phyloP scores from a whole-genome alignment of 805 yeast genomes.

The Cyberlindnera suaveolens region DNA sequence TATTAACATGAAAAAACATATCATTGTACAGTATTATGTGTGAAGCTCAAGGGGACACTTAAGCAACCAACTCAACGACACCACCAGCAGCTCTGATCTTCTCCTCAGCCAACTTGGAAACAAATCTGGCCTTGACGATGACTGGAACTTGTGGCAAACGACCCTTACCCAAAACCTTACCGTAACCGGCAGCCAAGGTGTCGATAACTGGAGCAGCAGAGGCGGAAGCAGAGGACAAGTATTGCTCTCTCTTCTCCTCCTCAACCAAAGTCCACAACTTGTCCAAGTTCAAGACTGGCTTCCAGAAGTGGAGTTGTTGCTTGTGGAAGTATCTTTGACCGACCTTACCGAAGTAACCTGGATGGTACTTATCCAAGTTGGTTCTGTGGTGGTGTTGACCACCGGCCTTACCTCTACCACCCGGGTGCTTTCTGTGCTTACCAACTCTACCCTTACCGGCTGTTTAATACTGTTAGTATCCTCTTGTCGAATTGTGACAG shows the following conservation, averaged over 20 bases:
- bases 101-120: constrained; percentile 98
- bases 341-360: constrained; percentile 99
- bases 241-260: constrained; percentile 89
- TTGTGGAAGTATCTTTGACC: constrained; percentile 99
- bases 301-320: constrained; percentile 93
- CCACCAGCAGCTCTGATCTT: constrained; percentile 99
- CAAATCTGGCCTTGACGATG: constrained; percentile 99
- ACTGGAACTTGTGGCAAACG: constrained; percentile 96
- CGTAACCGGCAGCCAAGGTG: constrained; percentile 99
- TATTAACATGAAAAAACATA: constrained; percentile 3
- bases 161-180: constrained; percentile 99
- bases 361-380: constrained; percentile 99
- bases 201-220: constrained; percentile 98
- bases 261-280: constrained; percentile 97
- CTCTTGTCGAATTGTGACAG: neutral
- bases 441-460: constrained; percentile 99
- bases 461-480: constrained; percentile 27
- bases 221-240: constrained; percentile 76
- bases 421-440: constrained; percentile 99
- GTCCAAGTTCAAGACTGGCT: constrained; percentile 96
- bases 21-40: constrained; percentile 4
- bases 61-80: constrained; percentile 98
- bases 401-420: constrained; percentile 99
- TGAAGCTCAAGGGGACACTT: constrained; percentile 28
- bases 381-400: constrained; percentile 99